Base-by-base conservation (phyloP, 1,139 yeast genomes). In the Kazachstania sp. region DNA sequence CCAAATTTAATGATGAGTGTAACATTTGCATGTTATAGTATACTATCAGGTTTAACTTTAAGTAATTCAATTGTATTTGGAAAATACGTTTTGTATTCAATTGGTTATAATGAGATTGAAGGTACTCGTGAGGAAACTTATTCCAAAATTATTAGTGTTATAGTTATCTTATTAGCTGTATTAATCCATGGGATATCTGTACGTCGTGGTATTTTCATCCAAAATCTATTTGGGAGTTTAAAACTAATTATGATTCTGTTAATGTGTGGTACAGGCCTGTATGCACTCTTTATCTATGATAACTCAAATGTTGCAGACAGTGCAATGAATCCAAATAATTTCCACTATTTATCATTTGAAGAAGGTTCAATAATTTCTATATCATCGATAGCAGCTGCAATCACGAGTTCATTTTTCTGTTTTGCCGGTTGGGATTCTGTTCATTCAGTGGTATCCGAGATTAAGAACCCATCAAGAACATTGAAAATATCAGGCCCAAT, bases 41-140 rank as follows among this genome's bases (percentile, higher is more conserved):
- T 83, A 2, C 53, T 77, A 35, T 80, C 81, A 59, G 90, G 90
- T 0, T 77, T 81, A 56, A 73, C 81, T 11, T 69, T 83, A 39
- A 76, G 86, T 41, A 81, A 81, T 57, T 74, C 85, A 0, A 72
- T 83, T 49, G 79, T 83, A 1, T 83, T 83, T 68, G 90, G 90
- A 3, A 83, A 83, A 60, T 83, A 83, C 59, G 65, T 74, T 28
- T 63, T 82, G 26, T 73, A 72, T 49, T 71, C 81, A 0, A 50
- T 78, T 16, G 81, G 79, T 0, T 57, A 71, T 29, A 62, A 66
- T 5, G 65, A 71, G 1, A 19, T 54, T 36, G 67, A 68, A 32
- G 66, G 65, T 26, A 69, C 68, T 9, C 49, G 53, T 2, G 48
- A 51, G 30, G 49, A 64, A 2, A 54, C 47, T 29, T 45, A 51